phyloP scores from a whole-genome alignment of 1,284 basidiomycete species.

The Ustilago xerochloae region DNA sequence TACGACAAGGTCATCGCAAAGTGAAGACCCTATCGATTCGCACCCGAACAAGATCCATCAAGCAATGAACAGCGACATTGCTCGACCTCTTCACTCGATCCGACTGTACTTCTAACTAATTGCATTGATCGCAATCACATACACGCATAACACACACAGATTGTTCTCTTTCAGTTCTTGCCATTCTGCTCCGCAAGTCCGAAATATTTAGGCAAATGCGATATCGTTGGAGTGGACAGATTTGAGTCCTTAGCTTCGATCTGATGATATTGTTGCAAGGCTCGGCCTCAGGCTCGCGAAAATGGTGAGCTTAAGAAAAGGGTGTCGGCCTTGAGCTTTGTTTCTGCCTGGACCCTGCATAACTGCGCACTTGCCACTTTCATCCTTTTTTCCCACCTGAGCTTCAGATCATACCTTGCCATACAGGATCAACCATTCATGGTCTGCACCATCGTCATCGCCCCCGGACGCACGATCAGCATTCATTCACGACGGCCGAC shows the following conservation, averaged over 20 bases:
- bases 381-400: background rate
- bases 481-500: no score
- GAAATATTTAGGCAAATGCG: no score
- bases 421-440: background rate
- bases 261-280: background rate
- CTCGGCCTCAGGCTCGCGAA: background rate
- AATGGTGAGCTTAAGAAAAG: background rate
- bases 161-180: background rate
- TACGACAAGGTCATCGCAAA: constrained; percentile 62
- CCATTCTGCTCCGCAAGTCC: no score
- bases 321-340: background rate
- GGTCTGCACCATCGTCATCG: background rate
- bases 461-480: no score
- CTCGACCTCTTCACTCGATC: no score
- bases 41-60: background rate
- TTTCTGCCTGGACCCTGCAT: background rate
- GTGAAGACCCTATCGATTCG: constrained; percentile 4
- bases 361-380: constrained; percentile 1
- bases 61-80: no score
- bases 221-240: no score
- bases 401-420: background rate
- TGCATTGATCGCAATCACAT: background rate
- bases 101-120: constrained; percentile 22
- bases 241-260: no score
- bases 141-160: background rate